Base-by-base conservation (phyloP, 2,329 filamentous ascomycete genomes). In the Aureobasidium namibiae region DNA sequence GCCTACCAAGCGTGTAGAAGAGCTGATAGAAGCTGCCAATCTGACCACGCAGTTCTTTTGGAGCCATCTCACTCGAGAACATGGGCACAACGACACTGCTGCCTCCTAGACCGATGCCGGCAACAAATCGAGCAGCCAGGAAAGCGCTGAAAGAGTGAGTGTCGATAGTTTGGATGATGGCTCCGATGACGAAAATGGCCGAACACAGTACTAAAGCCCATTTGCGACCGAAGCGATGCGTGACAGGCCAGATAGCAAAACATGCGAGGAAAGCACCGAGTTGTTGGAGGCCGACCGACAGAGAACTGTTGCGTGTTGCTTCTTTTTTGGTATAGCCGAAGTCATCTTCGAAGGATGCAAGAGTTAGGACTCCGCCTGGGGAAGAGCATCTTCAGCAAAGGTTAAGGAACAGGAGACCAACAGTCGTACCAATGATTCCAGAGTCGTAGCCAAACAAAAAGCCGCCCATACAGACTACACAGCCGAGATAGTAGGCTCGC, bases 221-320 rank as follows among this genome's bases (percentile, higher is more conserved):
- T 31, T 74, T 73, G 16, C 80, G 73, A 13, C 79, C 80, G 49
- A 72, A 71, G 23, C 68, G 67, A 56, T 78, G 75, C 5, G 76
- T 78, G 10, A 81, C 56, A 0, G 78, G 77, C 69, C 76, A 79
- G 53, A 80, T 74, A 29, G 73, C 63, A 56, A 81, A 76, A 61
- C 78, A 79, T 23, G 78, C 79, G 29, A 78, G 74, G 61, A 82
- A 78, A 34, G 78, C 78, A 24, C 79, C 79, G 9, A 78, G 75
- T 61, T 81, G 78, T 56, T 81, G 78, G 18, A 81, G 75, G 2
- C 76, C 75, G 21, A 80, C 76, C 36, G 76, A 74, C 50, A 80
- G 76, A 4, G 76, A 76, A 60, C 75, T 77, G 68, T 57, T 61
- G 3, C 68, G 70, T 1, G 75, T 77, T 56, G 72, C 69, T 45